Conservation (phyloP, 352 stramenopile genomes). For the Aphanomyces stellatus region DNA sequence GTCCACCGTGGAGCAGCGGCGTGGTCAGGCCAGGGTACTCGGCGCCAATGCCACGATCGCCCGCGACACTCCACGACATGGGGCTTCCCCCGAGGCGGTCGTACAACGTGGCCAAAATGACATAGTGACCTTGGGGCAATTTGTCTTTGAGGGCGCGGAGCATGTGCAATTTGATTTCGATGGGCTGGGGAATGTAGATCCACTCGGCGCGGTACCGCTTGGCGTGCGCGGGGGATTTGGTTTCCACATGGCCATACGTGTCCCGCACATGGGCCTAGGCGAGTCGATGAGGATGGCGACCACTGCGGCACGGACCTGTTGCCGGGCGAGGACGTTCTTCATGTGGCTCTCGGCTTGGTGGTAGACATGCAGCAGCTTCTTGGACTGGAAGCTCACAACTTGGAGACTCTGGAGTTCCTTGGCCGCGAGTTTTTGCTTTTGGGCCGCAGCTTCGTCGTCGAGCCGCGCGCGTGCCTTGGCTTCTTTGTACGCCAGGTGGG, state of each 20-base stretch:
- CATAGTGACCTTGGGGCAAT: constrained; percentile 63
- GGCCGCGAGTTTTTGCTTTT: constrained; percentile 31
- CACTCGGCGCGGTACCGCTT: constrained; percentile 66
- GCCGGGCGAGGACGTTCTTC: constrained; percentile 35
- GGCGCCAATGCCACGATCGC: constrained; percentile 15
- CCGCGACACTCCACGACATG: constrained; percentile 16
- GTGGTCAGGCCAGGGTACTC: constrained; percentile 36
- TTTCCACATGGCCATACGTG: constrained; percentile 47
- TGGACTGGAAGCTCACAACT: constrained; percentile 34
- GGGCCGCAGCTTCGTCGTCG: constrained; percentile 30
- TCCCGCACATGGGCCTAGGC: constrained; percentile 37
- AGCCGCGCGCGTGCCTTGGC: constrained; percentile 27
- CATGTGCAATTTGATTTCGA: constrained; percentile 54
- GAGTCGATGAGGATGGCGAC: not conserved
- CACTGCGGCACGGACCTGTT: constrained; percentile 29
- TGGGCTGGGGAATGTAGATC: constrained; percentile 55
- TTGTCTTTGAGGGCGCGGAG: constrained; percentile 80
- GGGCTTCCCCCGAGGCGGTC: constrained; percentile 62
- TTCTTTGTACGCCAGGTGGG: constrained; percentile 39
- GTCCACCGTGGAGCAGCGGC: constrained; percentile 66
- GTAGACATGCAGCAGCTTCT: constrained; percentile 59
- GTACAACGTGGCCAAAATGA: constrained; percentile 76
- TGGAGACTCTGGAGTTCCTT: constrained; percentile 42
- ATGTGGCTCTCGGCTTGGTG: constrained; percentile 58
- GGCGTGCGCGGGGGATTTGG: constrained; percentile 29